Conservation (phyloP, 495 filamentous ascomycete genomes). For the Ascobolus immersus region DNA sequence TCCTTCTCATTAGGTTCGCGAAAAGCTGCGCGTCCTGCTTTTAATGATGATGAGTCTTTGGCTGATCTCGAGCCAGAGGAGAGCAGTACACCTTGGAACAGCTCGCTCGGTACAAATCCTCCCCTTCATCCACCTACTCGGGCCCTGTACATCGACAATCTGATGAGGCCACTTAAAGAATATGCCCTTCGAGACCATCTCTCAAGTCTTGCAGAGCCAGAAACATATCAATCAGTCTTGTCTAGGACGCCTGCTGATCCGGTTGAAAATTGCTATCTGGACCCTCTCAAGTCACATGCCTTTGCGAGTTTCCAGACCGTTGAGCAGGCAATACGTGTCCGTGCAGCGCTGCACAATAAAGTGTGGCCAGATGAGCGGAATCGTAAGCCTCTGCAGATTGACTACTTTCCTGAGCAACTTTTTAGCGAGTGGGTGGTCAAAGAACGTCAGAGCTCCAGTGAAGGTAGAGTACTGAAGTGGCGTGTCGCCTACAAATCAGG, state of each 20-base stretch:
- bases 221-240: too few relatives aligned
- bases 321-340: conserved; percentile 53
- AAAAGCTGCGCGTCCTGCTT: too few relatives aligned
- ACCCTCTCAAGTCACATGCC: conserved; percentile 67
- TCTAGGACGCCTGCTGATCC: conserved; percentile 20
- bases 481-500: too few relatives aligned
- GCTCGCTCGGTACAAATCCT: too few relatives aligned
- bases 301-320: conserved; percentile 43
- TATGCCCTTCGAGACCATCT: conserved; percentile 39
- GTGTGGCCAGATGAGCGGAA: conserved; percentile 74
- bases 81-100: too few relatives aligned
- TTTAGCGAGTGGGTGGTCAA: conserved; percentile 60
- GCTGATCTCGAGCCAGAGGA: too few relatives aligned
- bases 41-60: too few relatives aligned
- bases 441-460: too few relatives aligned
- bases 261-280: conserved; percentile 48
- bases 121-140: conserved; percentile 61
- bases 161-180: conserved; percentile 64
- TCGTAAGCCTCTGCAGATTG: conserved; percentile 62
- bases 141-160: conserved; percentile 68
- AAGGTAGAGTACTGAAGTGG: too few relatives aligned
- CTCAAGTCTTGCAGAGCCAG: conserved; percentile 36
- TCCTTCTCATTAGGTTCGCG: too few relatives aligned
- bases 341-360: conserved; percentile 44
- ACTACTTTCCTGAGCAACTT: conserved; percentile 62